Evolutionary conservation across 2,329 filamentous ascomycete genomes (phyloP).

Genomic region (Dryadomyces quercus-mongolicae): DNA sequence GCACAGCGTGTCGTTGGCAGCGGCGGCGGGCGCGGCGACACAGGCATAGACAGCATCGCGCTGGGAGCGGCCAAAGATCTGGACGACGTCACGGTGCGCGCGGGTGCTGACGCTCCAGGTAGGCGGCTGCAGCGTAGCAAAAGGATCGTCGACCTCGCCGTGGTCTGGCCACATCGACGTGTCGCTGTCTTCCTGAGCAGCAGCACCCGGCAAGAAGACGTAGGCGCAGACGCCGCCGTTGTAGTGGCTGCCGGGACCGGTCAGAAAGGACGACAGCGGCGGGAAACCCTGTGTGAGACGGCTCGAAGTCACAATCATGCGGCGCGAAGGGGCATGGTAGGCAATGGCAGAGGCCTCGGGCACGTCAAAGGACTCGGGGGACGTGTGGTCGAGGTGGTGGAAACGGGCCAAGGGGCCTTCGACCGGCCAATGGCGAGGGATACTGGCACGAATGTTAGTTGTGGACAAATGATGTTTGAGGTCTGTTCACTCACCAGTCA

Average conservation of each 20-base stretch:
- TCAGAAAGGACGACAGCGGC: neutral
- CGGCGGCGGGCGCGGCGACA: conserved; percentile 28
- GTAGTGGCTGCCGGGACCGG: neutral
- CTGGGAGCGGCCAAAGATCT: neutral
- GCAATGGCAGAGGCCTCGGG: conserved; percentile 33
- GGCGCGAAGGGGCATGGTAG: conserved; percentile 29
- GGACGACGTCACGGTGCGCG: conserved; percentile 1
- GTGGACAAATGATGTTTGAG: too few species aligned
- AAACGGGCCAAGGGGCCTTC: neutral
- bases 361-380: neutral
- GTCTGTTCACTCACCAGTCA: conserved; percentile 28
- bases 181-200: neutral
- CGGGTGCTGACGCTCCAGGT: neutral
- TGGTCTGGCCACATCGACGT: too few species aligned
- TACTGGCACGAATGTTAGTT: too few species aligned
- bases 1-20: conserved; percentile 26
- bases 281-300: conserved; percentile 1
- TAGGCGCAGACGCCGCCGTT: conserved; percentile 16
- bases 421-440: neutral
- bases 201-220: neutral
- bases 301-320: conserved; percentile 30
- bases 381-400: neutral
- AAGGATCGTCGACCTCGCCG: too few species aligned
- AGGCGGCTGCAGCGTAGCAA: neutral
- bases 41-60: conserved; percentile 23